Percentiles rank a stretch among this genome's conserved stretches.
Conservation (phyloP, 305 asterid species). For the Solanum hybrid region DNA sequence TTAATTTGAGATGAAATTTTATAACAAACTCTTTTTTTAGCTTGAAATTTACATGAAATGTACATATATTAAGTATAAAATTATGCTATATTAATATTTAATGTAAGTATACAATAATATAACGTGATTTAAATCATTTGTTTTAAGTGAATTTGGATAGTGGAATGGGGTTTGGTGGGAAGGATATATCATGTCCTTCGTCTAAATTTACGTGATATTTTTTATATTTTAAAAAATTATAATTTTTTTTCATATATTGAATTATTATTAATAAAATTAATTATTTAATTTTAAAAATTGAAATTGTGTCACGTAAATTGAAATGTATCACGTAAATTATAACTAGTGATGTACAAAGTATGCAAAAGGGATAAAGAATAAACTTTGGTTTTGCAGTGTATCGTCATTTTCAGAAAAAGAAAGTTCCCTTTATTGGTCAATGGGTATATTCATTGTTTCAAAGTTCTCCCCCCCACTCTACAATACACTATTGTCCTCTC, state of each 20-base stretch:
- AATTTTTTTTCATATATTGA: too few relatives aligned
- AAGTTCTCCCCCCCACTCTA: conserved; percentile 9
- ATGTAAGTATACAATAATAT: background rate
- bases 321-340: too few relatives aligned
- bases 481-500: conserved; percentile 5
- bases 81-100: too few relatives aligned
- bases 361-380: background rate
- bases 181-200: background rate
- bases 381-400: conserved; percentile 15
- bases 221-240: too few relatives aligned
- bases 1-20: background rate
- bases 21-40: too few relatives aligned
- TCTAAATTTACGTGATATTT: too few relatives aligned
- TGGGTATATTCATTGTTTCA: conserved; percentile 7
- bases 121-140: too few relatives aligned
- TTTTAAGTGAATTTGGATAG: background rate
- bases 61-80: background rate
- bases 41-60: background rate
- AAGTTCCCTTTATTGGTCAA: conserved; percentile 15
- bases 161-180: background rate
- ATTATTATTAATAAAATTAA: too few relatives aligned
- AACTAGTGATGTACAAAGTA: background rate
- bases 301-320: fast-evolving
- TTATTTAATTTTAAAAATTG: too few relatives aligned
- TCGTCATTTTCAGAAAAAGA: conserved; percentile 13